Evolutionary conservation across 371 early-diverging fungal genomes (phyloP).

Genomic region (Saksenaea oblongispora): DNA sequence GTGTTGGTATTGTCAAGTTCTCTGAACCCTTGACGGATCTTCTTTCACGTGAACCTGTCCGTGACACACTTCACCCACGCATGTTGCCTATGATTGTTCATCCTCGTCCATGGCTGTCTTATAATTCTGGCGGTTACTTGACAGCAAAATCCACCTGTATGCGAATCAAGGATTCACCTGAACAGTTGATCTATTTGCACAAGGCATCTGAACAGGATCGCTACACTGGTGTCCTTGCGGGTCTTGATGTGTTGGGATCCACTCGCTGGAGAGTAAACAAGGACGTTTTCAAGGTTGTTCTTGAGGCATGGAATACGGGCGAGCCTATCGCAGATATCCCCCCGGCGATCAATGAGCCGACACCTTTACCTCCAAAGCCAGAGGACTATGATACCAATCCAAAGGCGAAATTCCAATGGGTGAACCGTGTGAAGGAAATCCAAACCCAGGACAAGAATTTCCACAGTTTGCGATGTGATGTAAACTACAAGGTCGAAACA

Average conservation of each 20-base stretch:
- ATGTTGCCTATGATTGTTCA: conserved; percentile 93
- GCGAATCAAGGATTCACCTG: conserved; percentile 75
- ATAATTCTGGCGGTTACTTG: conserved; percentile 91
- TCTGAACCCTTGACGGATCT: conserved; percentile 73
- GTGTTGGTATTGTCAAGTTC: conserved; percentile 74
- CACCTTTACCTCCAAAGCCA: conserved; percentile 63
- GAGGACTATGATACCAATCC: conserved; percentile 69
- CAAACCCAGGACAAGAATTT: conserved; percentile 65
- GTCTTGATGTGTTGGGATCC: conserved; percentile 89
- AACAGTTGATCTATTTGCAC: conserved; percentile 78
- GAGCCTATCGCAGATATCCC: conserved; percentile 79
- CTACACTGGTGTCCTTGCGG: conserved; percentile 68
- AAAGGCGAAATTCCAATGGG: conserved; percentile 61
- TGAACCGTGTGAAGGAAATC: conserved; percentile 45
- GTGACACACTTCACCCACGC: conserved; percentile 72
- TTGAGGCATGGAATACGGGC: conserved; percentile 90
- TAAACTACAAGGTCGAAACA: conserved; percentile 96
- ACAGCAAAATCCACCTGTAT: conserved; percentile 69
- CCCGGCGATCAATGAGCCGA: conserved; percentile 35
- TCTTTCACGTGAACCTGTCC: conserved; percentile 64
- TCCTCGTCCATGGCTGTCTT: conserved; percentile 94
- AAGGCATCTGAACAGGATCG: conserved; percentile 81
- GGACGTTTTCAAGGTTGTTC: conserved; percentile 74
- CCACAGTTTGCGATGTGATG: conserved; percentile 89
- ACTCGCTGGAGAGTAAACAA: conserved; percentile 92